phyloP scores from a whole-genome alignment of 2,329 filamentous ascomycete species.

The Neurospora sp. region DNA sequence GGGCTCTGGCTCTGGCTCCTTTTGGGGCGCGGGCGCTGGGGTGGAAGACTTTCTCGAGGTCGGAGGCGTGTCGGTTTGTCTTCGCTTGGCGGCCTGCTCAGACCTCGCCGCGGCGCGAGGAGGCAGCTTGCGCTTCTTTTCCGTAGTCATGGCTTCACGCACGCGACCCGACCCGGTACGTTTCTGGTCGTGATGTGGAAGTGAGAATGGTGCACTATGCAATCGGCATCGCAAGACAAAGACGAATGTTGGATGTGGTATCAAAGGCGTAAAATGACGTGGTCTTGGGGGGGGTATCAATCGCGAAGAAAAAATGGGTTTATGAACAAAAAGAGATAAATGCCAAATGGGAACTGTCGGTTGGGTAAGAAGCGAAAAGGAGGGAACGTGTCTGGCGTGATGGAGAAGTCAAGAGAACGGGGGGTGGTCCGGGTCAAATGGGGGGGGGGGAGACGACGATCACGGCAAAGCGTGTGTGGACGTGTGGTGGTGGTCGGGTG shows the following conservation, averaged over 20 bases:
- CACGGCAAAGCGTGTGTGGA: neutral
- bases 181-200: conserved; percentile 13
- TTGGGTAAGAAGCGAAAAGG: neutral
- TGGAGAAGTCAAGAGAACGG: neutral
- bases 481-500: neutral
- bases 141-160: conserved; percentile 33
- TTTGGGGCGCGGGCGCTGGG: conserved; percentile 22
- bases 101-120: conserved; percentile 50
- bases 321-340: neutral
- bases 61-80: conserved; percentile 42
- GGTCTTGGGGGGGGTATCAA: neutral
- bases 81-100: conserved; percentile 50
- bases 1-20: conserved; percentile 18
- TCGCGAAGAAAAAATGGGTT: neutral
- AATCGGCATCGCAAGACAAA: conserved; percentile 9
- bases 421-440: neutral
- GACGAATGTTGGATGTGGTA: neutral
- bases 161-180: conserved; percentile 11
- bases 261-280: neutral
- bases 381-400: neutral
- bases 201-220: neutral
- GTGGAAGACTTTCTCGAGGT: conserved; percentile 31
- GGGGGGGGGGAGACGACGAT: neutral
- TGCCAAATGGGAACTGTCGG: neutral
- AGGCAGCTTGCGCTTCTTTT: conserved; percentile 56